A percentile compares a stretch with the other conserved stretches of the same genome.
Evolutionary conservation across 2,329 filamentous ascomycete genomes (phyloP).

Genomic region (Chaetomium sp.): DNA sequence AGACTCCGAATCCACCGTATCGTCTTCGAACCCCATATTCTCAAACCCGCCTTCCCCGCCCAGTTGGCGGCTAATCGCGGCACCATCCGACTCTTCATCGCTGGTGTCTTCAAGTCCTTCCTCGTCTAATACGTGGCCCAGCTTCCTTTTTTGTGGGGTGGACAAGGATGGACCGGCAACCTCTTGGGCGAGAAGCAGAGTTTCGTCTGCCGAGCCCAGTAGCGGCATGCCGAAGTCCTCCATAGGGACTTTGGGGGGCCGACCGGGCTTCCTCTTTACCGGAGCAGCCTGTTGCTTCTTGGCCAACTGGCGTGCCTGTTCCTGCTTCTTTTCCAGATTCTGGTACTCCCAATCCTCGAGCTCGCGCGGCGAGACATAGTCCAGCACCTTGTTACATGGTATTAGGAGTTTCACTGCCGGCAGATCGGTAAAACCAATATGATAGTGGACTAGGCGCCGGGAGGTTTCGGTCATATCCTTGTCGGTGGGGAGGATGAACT

Average conservation of each 20-base stretch:
- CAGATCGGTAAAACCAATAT: conserved; percentile 57
- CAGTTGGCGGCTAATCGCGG: conserved; percentile 39
- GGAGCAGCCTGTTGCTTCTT: conserved; percentile 18
- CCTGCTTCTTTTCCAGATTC: conserved; percentile 46
- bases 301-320: conserved; percentile 33
- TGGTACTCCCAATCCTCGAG: conserved; percentile 60
- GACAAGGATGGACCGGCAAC: conserved; percentile 44
- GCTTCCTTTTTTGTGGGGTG: conserved; percentile 43
- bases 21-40: conserved; percentile 10
- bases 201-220: conserved; percentile 34
- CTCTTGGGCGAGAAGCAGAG: conserved; percentile 36
- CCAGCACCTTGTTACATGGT: conserved; percentile 50
- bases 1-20: conserved; percentile 24
- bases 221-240: conserved; percentile 20
- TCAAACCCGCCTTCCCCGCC: conserved; percentile 25
- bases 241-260: conserved; percentile 25
- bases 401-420: conserved; percentile 53
- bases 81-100: conserved; percentile 33
- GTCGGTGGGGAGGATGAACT: conserved; percentile 49
- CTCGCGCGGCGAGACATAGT: conserved; percentile 60
- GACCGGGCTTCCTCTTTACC: conserved; percentile 18
- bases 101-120: conserved; percentile 27
- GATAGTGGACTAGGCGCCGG: conserved; percentile 53
- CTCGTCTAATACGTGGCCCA: conserved; percentile 35
- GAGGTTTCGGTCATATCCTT: conserved; percentile 37